These are phyloP conservation scores for Mycena haematopus DNA, from an alignment of 768 basidiomycete species.

Conservation along the genomic window DNA sequence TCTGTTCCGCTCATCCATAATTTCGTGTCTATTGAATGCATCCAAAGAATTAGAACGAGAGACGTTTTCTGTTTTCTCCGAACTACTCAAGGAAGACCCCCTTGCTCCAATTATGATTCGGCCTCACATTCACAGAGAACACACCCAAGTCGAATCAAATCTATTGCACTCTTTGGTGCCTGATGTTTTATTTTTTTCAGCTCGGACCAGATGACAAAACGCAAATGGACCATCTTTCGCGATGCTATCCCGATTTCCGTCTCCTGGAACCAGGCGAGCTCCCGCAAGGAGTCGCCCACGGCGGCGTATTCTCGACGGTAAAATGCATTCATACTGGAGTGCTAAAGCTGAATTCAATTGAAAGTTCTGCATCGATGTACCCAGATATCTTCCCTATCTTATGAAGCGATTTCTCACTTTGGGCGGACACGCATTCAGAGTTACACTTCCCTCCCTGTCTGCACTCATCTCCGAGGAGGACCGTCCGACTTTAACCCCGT, in stretches of 20 bases:
- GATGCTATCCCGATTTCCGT: constrained; percentile 21
- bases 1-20: not conserved
- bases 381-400: constrained; percentile 20
- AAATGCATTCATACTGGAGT: not conserved
- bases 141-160: not conserved
- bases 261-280: constrained; percentile 17
- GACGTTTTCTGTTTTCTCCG: constrained; percentile 11
- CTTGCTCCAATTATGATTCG: constrained; percentile 22
- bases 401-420: constrained; percentile 17
- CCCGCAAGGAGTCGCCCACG: constrained; percentile 16
- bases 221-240: constrained; percentile 15
- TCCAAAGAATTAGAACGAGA: constrained; percentile 21
- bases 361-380: constrained; percentile 23
- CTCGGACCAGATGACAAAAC: not conserved
- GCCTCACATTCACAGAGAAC: constrained; percentile 1
- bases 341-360: not conserved
- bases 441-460: constrained; percentile 24
- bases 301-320: constrained; percentile 13
- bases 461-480: constrained; percentile 18
- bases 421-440: constrained; percentile 25
- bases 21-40: not conserved
- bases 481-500: constrained; percentile 11
- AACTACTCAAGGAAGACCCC: constrained; percentile 17
- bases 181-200: not conserved
- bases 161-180: not conserved